Evolutionary conservation across 495 filamentous ascomycete species (phyloP).

Genomic region (Daldinia vernicosa): DNA sequence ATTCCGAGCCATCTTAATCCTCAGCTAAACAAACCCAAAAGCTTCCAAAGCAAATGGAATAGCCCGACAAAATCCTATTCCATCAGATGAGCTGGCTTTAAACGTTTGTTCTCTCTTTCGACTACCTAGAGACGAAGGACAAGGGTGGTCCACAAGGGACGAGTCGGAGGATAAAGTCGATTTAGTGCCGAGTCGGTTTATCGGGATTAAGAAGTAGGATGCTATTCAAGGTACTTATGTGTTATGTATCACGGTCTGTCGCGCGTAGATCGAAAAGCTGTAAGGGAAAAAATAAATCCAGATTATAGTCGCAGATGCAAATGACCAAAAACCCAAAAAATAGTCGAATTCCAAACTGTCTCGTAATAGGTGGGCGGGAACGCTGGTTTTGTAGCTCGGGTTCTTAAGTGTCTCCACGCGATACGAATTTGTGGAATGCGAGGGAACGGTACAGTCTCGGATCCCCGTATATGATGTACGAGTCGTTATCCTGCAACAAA

Average conservation of each 20-base stretch:
- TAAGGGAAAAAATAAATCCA: conserved; percentile 19
- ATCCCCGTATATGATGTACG: conserved; percentile 42
- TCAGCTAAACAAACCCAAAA: conserved; percentile 3
- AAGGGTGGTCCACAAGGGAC: conserved; percentile 35
- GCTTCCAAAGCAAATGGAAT: conserved; percentile 15
- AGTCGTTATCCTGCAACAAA: conserved; percentile 44
- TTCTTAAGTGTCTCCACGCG: conserved; percentile 42
- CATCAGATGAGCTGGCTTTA: conserved; percentile 27
- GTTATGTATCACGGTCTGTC: conserved; percentile 21
- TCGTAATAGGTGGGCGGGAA: conserved; percentile 44
- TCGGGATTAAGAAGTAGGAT: conserved; percentile 19
- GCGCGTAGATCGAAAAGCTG: conserved; percentile 14
- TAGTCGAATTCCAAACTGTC: conserved; percentile 20
- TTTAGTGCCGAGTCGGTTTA: conserved; percentile 16
- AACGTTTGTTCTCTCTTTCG: conserved; percentile 13
- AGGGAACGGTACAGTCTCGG: conserved; percentile 47
- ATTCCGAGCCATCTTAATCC: conserved; percentile 54
- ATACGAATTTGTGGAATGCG: conserved; percentile 50
- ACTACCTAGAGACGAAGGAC: conserved; percentile 20
- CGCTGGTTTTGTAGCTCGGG: conserved; percentile 48
- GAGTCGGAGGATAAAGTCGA: conserved; percentile 23
- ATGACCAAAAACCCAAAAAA: conserved; percentile 26
- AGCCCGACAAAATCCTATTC: conserved; percentile 23
- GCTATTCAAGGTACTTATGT: conserved; percentile 7
- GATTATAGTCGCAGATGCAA: conserved; percentile 28